Base-by-base conservation (phyloP, 2,329 filamentous ascomycete species). In the Alternaria ethzedia region DNA sequence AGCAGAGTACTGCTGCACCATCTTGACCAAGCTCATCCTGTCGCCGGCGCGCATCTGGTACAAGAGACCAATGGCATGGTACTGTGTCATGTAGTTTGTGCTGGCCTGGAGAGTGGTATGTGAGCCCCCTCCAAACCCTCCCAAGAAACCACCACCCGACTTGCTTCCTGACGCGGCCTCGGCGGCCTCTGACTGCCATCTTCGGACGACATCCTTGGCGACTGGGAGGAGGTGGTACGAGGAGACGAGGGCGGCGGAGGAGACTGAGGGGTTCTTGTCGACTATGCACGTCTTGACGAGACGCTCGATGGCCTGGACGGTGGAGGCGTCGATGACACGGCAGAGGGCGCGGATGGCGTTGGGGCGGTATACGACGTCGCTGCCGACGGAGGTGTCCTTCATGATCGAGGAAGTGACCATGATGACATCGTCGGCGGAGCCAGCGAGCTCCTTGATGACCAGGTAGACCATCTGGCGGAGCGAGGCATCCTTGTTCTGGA, bases 401-500 rank as follows among this genome's bases (percentile, higher is more conserved):
- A 98, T 99, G 74, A 99, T 97, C 73, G 95, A 97, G 83, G 93
- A 97, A 17, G 96, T 99, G 66, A 97, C 96, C 96, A 99, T 98
- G 80, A 99, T 99, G 69, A 97, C 96, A 86, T 99, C 96, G 84
- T 98, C 94, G 63, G 96, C 96, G 23, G 94, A 97, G 81, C 90
- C 89, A 71, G 95, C 93, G 76, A 99, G 87, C 87, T 99, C 96
- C 88, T 98, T 99, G 85, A 98, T 93, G 79, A 97, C 90, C 71
- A 98, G 87, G 84, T 98, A 97, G 55, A 99, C 95, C 94, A 98
- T 97, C 86, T 99, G 96, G 77, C 96, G 93, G 79, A 99, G 87
- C 75, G 93, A 95, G 76, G 94, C 92, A 90, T 99, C 96, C 83
- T 97, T 98, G 84, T 98, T 98, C 86, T 98, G 95, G 87, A 99